Base-by-base conservation (phyloP, 768 basidiomycete genomes). In the Solioccasus polychromus region DNA sequence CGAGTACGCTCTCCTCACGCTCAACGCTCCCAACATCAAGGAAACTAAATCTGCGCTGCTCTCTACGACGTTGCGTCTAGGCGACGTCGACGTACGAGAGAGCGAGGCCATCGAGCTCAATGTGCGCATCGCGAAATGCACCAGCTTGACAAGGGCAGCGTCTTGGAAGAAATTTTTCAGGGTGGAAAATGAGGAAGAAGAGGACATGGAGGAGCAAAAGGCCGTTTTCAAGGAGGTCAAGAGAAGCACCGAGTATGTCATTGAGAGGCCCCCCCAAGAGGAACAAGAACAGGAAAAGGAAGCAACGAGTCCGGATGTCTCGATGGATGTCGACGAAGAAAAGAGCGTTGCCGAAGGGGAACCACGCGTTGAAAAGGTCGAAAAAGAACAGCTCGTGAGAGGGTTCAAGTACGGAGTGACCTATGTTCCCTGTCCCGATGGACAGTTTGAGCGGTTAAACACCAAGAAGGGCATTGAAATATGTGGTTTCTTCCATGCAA, bases 381-480 rank as follows among this genome's bases (percentile, higher is more conserved):
- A 88, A 60, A 86, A 85, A 64, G 86, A 90, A 54, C 77, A 92
- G 29, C 79, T 93, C 8, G 72, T 90, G 19, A 70, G 75, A 52
- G 92, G 90, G 2, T 94, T 88, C 72, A 88, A 88, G 67, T 95
- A 96, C 58, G 94, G 94, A 17, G 77, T 90, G 2, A 86, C 88
- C 1, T 93, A 91, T 64, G 86, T 81, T 3, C 91, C 90, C 1
- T 85, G 85, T 65, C 87, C 89, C 2, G 89, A 91, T 41, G 89
- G 82, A n/a, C 82, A 84, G 42, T 95, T 92, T 55, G 78, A 79
- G 24, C 77, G 71, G 50, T 69, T 96, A 30, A 68, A 71, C n/a
- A 88, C 92, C 1, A 76, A 70, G 59, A 85, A 83, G 57, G 95
- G 95, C 0, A 85, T 98, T 37, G 90, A 95, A 40, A 80, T 98